phyloP scores from a whole-genome alignment of 2,329 filamentous ascomycete species.

The Akanthomyces dipterigenus region DNA sequence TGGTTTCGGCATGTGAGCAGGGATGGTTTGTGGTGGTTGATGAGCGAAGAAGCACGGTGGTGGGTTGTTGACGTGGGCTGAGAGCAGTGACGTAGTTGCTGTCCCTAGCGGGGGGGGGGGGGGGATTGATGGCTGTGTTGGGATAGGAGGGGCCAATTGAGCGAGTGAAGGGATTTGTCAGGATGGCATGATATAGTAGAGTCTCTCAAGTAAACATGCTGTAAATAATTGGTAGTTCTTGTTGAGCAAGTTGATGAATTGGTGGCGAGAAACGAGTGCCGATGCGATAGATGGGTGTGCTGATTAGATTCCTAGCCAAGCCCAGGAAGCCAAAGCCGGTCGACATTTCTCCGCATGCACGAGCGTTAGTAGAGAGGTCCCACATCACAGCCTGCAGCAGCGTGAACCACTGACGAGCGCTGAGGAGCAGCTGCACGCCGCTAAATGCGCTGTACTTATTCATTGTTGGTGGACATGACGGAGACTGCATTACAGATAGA shows the following conservation, averaged over 20 bases:
- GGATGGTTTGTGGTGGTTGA: not conserved
- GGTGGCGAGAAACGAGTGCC: not conserved
- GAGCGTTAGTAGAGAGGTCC: not conserved
- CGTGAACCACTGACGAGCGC: not conserved
- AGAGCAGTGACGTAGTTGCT: not conserved
- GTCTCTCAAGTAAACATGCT: not conserved
- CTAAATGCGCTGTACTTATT: not conserved
- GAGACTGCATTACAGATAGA: too few species aligned
- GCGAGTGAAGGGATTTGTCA: not conserved
- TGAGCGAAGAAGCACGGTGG: not conserved
- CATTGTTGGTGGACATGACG: too few species aligned
- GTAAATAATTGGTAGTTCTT: not conserved
- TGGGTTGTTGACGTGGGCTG: not conserved
- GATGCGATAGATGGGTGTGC: not conserved
- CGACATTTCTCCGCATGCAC: not conserved
- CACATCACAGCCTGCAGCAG: not conserved
- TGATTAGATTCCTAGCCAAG: not conserved
- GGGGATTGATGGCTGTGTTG: too few species aligned
- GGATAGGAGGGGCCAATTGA: not conserved
- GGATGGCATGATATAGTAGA: not conserved
- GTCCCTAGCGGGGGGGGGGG: not conserved
- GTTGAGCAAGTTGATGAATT: not conserved
- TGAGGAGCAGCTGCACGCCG: not conserved
- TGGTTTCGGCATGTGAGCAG: slow-evolving; percentile 53
- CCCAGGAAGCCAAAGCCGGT: not conserved